These are phyloP conservation scores for Microthlaspi erraticum DNA, from an alignment of 345 rosid genomes.

Conservation along the genomic window DNA sequence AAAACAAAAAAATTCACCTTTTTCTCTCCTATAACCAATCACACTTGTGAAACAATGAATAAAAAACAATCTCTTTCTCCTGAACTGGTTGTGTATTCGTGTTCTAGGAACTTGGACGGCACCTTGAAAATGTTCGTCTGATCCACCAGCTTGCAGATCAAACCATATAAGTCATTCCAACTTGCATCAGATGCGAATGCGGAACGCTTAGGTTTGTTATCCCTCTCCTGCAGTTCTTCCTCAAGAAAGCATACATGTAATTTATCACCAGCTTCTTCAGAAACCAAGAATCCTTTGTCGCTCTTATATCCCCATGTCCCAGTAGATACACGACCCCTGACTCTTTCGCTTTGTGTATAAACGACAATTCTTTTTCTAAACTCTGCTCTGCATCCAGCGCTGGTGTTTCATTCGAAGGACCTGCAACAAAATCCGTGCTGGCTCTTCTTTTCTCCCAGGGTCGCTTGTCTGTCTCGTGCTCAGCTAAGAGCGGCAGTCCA, in stretches of 20 bases:
- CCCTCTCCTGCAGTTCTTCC: conserved; percentile 95
- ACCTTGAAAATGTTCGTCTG: not conserved
- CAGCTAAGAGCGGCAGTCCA: conserved; percentile 81
- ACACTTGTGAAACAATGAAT: conserved; percentile 27
- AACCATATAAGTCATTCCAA: conserved; percentile 99
- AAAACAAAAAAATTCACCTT: conserved; percentile 10
- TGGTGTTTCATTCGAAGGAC: conserved; percentile 44
- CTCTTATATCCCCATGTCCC: conserved; percentile 96
- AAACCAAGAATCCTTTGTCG: conserved; percentile 97
- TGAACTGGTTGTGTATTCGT: conserved; percentile 20
- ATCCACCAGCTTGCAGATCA: conserved; percentile 36
- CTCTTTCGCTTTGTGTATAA: conserved; percentile 90
- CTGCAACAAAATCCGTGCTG: conserved; percentile 55
- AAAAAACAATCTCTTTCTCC: not conserved
- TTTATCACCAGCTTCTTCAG: conserved; percentile 89
- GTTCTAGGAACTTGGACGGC: conserved; percentile 6
- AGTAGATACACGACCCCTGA: conserved; percentile 98
- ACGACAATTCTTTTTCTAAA: conserved; percentile 88
- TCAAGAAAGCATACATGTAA: conserved; percentile 92
- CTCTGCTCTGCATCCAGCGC: conserved; percentile 73
- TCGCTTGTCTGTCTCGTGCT: conserved; percentile 47
- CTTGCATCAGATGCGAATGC: conserved; percentile 94
- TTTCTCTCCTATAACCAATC: conserved; percentile 32
- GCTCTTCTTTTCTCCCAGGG: conserved; percentile 60
- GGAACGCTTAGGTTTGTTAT: conserved; percentile 91